phyloP scores from a whole-genome alignment of 371 early-diverging fungal genomes.

The Lichtheimia corymbifera region DNA sequence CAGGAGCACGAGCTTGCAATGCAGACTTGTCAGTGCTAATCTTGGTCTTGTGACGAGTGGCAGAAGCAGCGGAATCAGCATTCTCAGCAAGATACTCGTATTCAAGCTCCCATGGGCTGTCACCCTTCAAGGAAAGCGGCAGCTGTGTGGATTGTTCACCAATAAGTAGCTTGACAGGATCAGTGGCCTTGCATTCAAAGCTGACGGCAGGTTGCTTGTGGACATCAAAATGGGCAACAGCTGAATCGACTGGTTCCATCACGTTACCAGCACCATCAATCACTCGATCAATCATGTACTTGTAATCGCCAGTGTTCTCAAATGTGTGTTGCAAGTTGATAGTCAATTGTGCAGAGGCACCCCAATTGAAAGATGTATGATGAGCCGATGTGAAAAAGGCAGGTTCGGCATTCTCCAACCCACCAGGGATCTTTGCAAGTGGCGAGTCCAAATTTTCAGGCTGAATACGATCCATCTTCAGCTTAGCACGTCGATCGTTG shows the following conservation, averaged over 20 bases:
- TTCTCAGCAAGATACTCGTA: slow-evolving; percentile 19
- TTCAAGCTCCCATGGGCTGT: slow-evolving; percentile 33
- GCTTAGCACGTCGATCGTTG: slow-evolving; percentile 9
- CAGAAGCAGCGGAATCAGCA: neutral
- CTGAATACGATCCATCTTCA: slow-evolving; percentile 43
- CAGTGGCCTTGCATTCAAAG: slow-evolving; percentile 34
- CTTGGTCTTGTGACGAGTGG: neutral
- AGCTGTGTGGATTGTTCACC: slow-evolving; percentile 27
- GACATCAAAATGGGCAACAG: slow-evolving; percentile 22
- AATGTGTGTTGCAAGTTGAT: slow-evolving; percentile 34
- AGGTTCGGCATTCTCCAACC: slow-evolving; percentile 22
- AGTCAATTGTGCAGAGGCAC: slow-evolving; percentile 26
- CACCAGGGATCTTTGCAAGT: slow-evolving; percentile 21
- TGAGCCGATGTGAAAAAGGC: slow-evolving; percentile 21
- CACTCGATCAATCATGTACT: slow-evolving; percentile 28
- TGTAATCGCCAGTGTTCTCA: slow-evolving; percentile 23
- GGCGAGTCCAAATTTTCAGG: slow-evolving; percentile 40
- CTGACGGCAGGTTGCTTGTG: slow-evolving; percentile 38
- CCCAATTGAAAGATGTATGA: slow-evolving; percentile 32
- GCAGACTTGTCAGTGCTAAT: slow-evolving; percentile 5
- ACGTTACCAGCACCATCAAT: slow-evolving; percentile 48
- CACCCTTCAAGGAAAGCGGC: slow-evolving; percentile 36
- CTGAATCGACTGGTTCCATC: slow-evolving; percentile 19
- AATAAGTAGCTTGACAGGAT: slow-evolving; percentile 39
- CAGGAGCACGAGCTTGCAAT: slow-evolving; percentile 29